Base-by-base conservation (phyloP, 345 rosid genomes). In the Firmiana major region DNA sequence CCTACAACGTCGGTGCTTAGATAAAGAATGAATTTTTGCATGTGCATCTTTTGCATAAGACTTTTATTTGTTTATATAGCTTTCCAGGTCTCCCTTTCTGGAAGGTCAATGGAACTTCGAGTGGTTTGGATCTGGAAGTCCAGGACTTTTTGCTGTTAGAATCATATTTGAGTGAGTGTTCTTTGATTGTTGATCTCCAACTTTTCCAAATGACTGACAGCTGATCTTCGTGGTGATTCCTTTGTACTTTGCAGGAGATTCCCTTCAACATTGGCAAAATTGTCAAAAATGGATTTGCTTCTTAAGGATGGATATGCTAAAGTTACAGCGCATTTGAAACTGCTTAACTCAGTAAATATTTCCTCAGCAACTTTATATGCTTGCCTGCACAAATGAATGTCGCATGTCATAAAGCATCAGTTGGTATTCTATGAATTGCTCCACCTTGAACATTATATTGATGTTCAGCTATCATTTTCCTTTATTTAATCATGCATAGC, bases 31-130 rank as follows among this genome's bases (percentile, higher is more conserved):
- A 43, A 46, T 15, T 19, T 73, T 73, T 58, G 42, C 34, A 13
- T 48, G 51, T 78, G 46, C 48, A 19, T 76, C 21, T 79, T n/a
- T 73, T 53, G 77, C 38, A 48, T 46, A 54, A 34, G 81, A 16
- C 60, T 73, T 83, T 86, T 79, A 82, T 75, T 82, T 83, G 87
- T 83, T 86, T 81, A 54, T 81, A 82, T 86, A 87, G 90, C 88
- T 86, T 82, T 83, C 58, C 90, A 95, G 99, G 92, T 93, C 98
- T 43, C 98, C 98, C 19, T 92, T 74, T 84, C 82, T 96, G 60
- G 93, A 96, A 86, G 98, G 98, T 21, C 85, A 85, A 26, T 96
- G 99, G 99, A 92, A 86, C 71, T 92, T 96, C 22, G 97, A 93
- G 84, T 96, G 99, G 98, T 92, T 96, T 84, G 98, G 94, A 0